Percentiles rank a stretch among this genome's conserved stretches.
Conservation (phyloP, 352 stramenopile genomes). For the Elongisporangium undulatum region DNA sequence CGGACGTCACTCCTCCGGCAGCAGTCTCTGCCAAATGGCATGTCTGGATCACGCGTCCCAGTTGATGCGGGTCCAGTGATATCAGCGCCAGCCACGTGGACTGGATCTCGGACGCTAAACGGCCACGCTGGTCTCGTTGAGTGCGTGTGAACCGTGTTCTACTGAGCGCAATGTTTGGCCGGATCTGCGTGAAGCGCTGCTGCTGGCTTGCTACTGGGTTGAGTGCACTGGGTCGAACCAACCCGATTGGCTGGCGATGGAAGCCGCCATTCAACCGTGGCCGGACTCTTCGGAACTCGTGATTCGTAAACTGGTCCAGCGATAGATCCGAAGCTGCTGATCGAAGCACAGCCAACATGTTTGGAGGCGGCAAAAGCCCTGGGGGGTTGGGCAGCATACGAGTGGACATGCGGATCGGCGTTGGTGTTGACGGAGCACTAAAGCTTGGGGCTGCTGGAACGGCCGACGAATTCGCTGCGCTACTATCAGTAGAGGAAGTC, state of each 20-base stretch:
- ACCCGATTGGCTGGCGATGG: constrained; percentile 19
- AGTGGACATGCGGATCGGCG: constrained; percentile 25
- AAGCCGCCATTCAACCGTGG: constrained; percentile 35
- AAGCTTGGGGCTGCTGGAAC: constrained; percentile 7
- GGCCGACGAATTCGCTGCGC: too few species aligned
- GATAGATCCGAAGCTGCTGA: constrained; percentile 53
- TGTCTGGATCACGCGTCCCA: constrained; percentile 78
- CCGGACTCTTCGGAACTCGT: constrained; percentile 75
- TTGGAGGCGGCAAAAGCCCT: constrained; percentile 33
- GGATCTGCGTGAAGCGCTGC: constrained; percentile 78
- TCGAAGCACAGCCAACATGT: constrained; percentile 60
- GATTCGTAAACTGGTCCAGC: constrained; percentile 80
- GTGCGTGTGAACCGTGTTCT: constrained; percentile 71
- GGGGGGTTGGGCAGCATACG: constrained; percentile 29
- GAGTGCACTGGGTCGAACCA: constrained; percentile 14
- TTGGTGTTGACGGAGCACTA: constrained; percentile 6
- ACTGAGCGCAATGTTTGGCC: constrained; percentile 81
- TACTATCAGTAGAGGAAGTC: too few species aligned
- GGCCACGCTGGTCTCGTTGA: constrained; percentile 65
- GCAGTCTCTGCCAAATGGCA: constrained; percentile 75
- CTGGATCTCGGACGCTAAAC: constrained; percentile 75
- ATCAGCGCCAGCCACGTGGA: constrained; percentile 85
- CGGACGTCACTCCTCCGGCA: constrained; percentile 82
- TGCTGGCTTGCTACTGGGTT: constrained; percentile 23
- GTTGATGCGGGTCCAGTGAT: constrained; percentile 71